Evolutionary conservation across 257 asterid genomes (phyloP), one percentile per base, ranked within the genome.

Genomic region (Datura wrightii): DNA sequence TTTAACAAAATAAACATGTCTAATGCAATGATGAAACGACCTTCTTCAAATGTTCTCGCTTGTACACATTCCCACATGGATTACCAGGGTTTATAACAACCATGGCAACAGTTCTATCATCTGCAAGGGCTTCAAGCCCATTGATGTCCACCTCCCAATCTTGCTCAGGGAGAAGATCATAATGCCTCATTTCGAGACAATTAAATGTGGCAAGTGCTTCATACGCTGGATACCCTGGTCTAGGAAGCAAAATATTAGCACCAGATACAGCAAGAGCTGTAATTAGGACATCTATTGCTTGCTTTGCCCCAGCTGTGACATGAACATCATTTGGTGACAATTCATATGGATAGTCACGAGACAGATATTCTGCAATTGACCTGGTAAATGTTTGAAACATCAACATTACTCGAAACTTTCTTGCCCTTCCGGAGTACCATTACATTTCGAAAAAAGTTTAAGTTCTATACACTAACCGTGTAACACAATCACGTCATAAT

Each of bases 51-150:
- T 93, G 98, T 53, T 91, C 91, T 58, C 42, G 56, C 24, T 85
- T 69, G 91, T 85, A 92, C 79, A 94, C 94, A 89, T 82, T 92
- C 67, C 97, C 98, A 89, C 96, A 91, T 1, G 98, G 98, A 85
- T 93, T 94, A 31, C 97, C 96, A 1, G 98, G 97, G 84, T 94
- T 94, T 85, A 89, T 85, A 10, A 94, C 86, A 80, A 90, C 94
- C 86, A 94, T 88, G 8, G 96, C 97, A 80, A 94, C 92, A 7
- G 98, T 92, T 10, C 86, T 92, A 46, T 92, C 92, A 85, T 94
- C 93, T 3, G 94, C 97, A 41, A 92, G 88, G 67, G 94, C 88
- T 85, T 92, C 94, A 3, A 94, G 83, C 15, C 85, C 86, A 46
- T 88, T 84, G 37, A 90, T 92, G 84, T 94, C 96, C n/a, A 92